Evolutionary conservation across 495 filamentous ascomycete species (phyloP).

Genomic region (Penicillium steckii): DNA sequence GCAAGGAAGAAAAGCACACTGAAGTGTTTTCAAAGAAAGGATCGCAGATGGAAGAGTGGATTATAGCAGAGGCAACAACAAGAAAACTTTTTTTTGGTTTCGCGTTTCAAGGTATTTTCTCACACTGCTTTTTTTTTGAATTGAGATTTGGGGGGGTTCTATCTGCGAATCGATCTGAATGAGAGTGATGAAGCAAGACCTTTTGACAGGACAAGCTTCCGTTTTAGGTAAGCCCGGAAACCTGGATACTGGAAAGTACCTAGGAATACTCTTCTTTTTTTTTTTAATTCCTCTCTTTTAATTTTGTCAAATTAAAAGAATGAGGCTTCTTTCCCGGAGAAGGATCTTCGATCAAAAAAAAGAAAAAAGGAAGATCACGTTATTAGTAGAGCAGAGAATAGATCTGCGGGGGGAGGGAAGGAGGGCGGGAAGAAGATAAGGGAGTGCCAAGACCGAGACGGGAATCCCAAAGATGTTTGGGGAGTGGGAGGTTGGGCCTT

Average conservation of each 20-base stretch:
- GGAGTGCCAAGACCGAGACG: slow-evolving; percentile 50
- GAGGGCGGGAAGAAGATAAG: slow-evolving; percentile 31
- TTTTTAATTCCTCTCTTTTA: slow-evolving; percentile 5
- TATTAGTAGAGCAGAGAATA: slow-evolving; percentile 22
- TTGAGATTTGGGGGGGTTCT: slow-evolving; percentile 32
- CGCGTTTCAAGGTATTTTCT: slow-evolving; percentile 9
- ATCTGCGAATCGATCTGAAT: slow-evolving; percentile 34
- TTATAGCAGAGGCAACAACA: slow-evolving; percentile 18
- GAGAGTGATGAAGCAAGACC: slow-evolving; percentile 27
- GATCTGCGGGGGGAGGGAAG: slow-evolving; percentile 20
- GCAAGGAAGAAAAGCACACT: slow-evolving; percentile 41
- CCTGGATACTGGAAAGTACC: not conserved
- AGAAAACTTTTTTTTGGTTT: slow-evolving; percentile 22
- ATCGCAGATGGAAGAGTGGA: slow-evolving; percentile 11
- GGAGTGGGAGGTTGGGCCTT: slow-evolving; percentile 47
- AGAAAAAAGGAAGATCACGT: slow-evolving; percentile 15
- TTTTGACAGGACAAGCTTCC: slow-evolving; percentile 26
- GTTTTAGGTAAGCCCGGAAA: slow-evolving; percentile 22
- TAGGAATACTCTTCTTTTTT: not conserved
- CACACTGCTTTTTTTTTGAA: slow-evolving; percentile 27
- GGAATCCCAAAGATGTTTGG: slow-evolving; percentile 29
- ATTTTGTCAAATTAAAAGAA: slow-evolving; percentile 4
- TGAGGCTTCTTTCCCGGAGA: slow-evolving; percentile 15
- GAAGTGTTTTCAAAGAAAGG: slow-evolving; percentile 42
- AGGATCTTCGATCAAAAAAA: slow-evolving; percentile 14